Evolutionary conservation across 495 filamentous ascomycete species (phyloP).

Genomic region (Oleoguttula mirabilis): DNA sequence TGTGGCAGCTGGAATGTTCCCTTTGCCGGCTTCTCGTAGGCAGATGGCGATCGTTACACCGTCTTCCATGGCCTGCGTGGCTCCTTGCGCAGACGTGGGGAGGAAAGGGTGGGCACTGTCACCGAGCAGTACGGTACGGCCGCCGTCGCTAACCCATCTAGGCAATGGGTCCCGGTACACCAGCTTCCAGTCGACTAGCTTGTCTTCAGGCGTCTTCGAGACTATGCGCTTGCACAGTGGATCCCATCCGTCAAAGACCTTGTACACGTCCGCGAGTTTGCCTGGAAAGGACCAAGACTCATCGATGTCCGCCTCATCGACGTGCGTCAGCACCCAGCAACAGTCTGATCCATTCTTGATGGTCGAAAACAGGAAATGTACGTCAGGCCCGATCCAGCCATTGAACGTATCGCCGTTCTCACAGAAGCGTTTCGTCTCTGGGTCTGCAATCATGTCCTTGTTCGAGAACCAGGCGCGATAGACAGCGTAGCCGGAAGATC

Average conservation of each 20-base stretch:
- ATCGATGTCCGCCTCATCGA: constrained; percentile 47
- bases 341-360: constrained; percentile 53
- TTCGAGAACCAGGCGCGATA: constrained; percentile 51
- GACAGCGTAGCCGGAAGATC: constrained; percentile 47
- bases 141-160: constrained; percentile 48
- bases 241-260: constrained; percentile 57
- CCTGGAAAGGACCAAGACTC: constrained; percentile 55
- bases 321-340: constrained; percentile 61
- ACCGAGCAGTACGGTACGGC: constrained; percentile 51
- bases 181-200: constrained; percentile 59
- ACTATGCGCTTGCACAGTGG: constrained; percentile 46
- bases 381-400: constrained; percentile 50
- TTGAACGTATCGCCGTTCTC: constrained; percentile 53
- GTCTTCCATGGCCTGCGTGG: constrained; percentile 62
- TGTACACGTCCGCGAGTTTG: constrained; percentile 45
- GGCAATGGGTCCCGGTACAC: constrained; percentile 58
- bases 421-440: constrained; percentile 46
- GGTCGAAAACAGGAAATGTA: constrained; percentile 51
- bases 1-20: constrained; percentile 35
- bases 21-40: constrained; percentile 44
- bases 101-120: constrained; percentile 66
- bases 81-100: constrained; percentile 60
- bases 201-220: constrained; percentile 43
- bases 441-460: constrained; percentile 48
- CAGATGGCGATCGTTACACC: constrained; percentile 53